These are phyloP conservation scores for Chlorociboria aeruginascens DNA, from an alignment of 495 filamentous ascomycete genomes.

Conservation along the genomic window DNA sequence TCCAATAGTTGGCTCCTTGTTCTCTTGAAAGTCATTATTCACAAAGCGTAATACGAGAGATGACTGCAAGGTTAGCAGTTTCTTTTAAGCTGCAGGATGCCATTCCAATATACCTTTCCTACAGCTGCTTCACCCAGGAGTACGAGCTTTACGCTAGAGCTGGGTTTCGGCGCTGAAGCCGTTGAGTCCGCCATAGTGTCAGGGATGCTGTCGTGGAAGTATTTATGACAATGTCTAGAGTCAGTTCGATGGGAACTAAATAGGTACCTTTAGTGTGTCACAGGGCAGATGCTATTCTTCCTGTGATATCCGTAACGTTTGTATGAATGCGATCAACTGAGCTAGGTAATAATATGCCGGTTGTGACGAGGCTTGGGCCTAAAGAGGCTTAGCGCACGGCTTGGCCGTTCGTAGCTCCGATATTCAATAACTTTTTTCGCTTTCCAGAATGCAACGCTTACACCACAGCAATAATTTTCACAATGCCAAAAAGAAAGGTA, in stretches of 20 bases:
- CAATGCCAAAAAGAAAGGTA: slow-evolving; percentile 20
- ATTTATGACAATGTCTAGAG: too few species aligned
- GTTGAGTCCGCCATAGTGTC: slow-evolving; percentile 35
- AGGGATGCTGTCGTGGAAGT: background rate
- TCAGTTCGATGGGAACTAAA: too few species aligned
- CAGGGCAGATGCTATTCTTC: too few species aligned
- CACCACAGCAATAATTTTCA: slow-evolving; percentile 5
- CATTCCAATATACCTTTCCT: slow-evolving; percentile 61
- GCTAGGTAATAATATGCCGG: too few species aligned
- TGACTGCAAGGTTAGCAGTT: slow-evolving; percentile 44
- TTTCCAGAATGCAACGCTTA: background rate
- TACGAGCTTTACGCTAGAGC: slow-evolving; percentile 98
- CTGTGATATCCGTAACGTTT: too few species aligned
- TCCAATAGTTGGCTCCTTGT: slow-evolving; percentile 98
- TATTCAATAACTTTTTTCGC: background rate
- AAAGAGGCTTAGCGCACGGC: too few species aligned
- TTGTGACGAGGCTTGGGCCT: too few species aligned
- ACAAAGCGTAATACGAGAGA: slow-evolving; percentile 97
- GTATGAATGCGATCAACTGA: too few species aligned
- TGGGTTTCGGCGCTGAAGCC: slow-evolving; percentile 59
- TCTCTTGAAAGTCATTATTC: slow-evolving; percentile 99
- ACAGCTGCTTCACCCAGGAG: slow-evolving; percentile 94
- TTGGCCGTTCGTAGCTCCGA: too few species aligned
- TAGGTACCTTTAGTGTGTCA: too few species aligned
- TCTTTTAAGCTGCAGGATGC: background rate